A percentile compares a stretch with the other conserved stretches of the same genome.
Evolutionary conservation across 768 basidiomycete species (phyloP).

Genomic region (Porpolomopsis calyptriformis): DNA sequence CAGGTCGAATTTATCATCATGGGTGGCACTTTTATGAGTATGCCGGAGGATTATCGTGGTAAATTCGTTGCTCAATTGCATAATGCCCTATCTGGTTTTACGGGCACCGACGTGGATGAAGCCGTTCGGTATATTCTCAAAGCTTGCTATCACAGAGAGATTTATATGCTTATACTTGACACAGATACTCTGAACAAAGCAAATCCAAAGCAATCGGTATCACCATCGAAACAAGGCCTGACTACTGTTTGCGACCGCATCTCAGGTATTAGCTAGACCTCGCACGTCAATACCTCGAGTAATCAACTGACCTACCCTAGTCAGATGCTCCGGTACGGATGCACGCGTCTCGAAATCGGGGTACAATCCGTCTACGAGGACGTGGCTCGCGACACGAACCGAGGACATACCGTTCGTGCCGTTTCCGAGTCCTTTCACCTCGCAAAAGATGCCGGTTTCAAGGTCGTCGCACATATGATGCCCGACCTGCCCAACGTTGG

Average conservation of each 20-base stretch:
- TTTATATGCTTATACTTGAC: neutral
- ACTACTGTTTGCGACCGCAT: constrained; percentile 96
- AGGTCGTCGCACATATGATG: constrained; percentile 99
- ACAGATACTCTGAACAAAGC: constrained; percentile 90
- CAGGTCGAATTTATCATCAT: constrained; percentile 89
- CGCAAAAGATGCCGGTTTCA: constrained; percentile 98
- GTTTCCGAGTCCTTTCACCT: constrained; percentile 96
- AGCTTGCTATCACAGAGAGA: neutral
- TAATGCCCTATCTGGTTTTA: constrained; percentile 93
- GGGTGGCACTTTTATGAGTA: constrained; percentile 99
- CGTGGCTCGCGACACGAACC: constrained; percentile 96
- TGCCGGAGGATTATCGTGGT: constrained; percentile 92
- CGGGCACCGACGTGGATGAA: constrained; percentile 88
- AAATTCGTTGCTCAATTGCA: constrained; percentile 94
- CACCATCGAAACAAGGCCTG: constrained; percentile 96
- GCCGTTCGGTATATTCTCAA: constrained; percentile 57
- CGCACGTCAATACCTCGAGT: neutral
- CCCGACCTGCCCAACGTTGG: constrained; percentile 97
- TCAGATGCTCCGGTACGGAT: constrained; percentile 98
- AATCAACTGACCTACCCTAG: constrained; percentile 27
- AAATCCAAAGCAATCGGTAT: constrained; percentile 99
- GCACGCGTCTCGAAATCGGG: constrained; percentile 95
- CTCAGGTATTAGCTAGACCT: constrained; percentile 45
- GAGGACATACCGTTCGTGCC: constrained; percentile 96
- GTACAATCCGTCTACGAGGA: constrained; percentile 99